These are phyloP conservation scores for Bonia amplexicaulis DNA, from an alignment of 176 grass and related monocot species.

Conservation along the genomic window DNA sequence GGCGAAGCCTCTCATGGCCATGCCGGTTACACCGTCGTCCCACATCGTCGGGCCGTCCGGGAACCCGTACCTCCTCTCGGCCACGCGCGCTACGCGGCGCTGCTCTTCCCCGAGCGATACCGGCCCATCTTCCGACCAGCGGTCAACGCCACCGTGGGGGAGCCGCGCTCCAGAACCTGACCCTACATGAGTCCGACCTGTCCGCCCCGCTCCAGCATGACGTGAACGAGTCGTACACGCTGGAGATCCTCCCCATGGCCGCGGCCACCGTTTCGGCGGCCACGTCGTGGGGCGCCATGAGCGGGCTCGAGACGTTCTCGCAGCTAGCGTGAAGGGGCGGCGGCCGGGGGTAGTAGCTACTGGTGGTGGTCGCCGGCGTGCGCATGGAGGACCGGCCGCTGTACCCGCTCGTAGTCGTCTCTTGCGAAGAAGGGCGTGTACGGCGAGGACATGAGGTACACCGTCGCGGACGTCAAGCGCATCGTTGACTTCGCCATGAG, in stretches of 20 bases:
- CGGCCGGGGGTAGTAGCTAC: neutral
- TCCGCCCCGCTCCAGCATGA: slow-evolving; percentile 54
- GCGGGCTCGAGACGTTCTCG: slow-evolving; percentile 81
- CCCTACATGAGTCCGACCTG: slow-evolving; percentile 44
- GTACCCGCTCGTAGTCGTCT: slow-evolving; percentile 57
- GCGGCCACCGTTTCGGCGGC: slow-evolving; percentile 30
- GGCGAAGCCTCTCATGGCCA: slow-evolving; percentile 35
- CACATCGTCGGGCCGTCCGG: slow-evolving; percentile 33
- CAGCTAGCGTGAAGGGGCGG: slow-evolving; percentile 49
- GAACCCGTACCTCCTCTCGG: slow-evolving; percentile 44
- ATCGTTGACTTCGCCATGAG: slow-evolving; percentile 60
- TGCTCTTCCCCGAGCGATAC: slow-evolving; percentile 59
- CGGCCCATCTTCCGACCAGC: slow-evolving; percentile 45
- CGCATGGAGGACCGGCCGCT: slow-evolving; percentile 57
- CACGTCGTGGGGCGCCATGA: slow-evolving; percentile 89
- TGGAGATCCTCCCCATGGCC: slow-evolving; percentile 36
- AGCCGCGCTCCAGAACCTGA: slow-evolving; percentile 20
- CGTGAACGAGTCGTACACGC: slow-evolving; percentile 72
- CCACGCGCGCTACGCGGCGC: slow-evolving; percentile 62
- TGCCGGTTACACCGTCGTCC: slow-evolving; percentile 66
- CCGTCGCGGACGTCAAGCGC: slow-evolving; percentile 50
- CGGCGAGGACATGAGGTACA: slow-evolving; percentile 63
- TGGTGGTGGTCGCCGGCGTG: slow-evolving; percentile 49
- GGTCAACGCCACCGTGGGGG: slow-evolving; percentile 29
- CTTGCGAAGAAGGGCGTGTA: slow-evolving; percentile 73